Conservation (phyloP, 2,329 filamentous ascomycete genomes). For the Fusarium pseudocircinatum region DNA sequence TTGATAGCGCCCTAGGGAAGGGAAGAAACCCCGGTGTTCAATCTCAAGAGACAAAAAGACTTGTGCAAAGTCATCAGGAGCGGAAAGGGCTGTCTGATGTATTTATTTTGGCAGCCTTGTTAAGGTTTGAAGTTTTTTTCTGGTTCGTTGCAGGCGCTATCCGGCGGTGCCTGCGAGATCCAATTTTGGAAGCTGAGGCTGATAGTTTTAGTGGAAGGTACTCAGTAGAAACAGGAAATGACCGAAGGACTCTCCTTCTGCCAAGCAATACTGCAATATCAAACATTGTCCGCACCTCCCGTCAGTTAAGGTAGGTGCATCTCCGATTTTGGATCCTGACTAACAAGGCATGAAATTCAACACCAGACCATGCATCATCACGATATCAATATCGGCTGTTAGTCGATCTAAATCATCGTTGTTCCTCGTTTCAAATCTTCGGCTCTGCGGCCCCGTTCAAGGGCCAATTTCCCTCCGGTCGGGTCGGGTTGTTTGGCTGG, state of each 20-base stretch:
- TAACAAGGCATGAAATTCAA: not conserved
- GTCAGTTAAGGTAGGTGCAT: not conserved
- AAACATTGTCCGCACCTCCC: not conserved
- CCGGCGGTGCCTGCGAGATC: not conserved
- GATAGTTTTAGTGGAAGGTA: constrained; percentile 5
- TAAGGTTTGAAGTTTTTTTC: not conserved
- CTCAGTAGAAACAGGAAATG: not conserved
- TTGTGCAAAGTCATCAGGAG: not conserved
- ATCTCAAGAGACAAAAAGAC: not conserved
- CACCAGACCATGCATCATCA: not conserved
- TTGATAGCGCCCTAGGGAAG: not conserved
- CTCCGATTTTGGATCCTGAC: not conserved
- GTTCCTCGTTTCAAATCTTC: constrained; percentile 27
- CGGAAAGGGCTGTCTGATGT: not conserved
- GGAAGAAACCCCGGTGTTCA: not conserved
- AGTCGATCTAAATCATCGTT: constrained; percentile 34
- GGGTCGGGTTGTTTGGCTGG: constrained; percentile 25
- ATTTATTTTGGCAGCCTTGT: not conserved
- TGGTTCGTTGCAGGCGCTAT: not conserved
- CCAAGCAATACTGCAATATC: not conserved
- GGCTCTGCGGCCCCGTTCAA: constrained; percentile 21
- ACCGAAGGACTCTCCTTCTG: constrained; percentile 5
- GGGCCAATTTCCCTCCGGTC: constrained; percentile 30
- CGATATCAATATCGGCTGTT: constrained; percentile 23
- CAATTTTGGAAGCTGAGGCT: constrained; percentile 10